phyloP scores from a whole-genome alignment of 2,329 filamentous ascomycete species.

The Byssothecium circinans region DNA sequence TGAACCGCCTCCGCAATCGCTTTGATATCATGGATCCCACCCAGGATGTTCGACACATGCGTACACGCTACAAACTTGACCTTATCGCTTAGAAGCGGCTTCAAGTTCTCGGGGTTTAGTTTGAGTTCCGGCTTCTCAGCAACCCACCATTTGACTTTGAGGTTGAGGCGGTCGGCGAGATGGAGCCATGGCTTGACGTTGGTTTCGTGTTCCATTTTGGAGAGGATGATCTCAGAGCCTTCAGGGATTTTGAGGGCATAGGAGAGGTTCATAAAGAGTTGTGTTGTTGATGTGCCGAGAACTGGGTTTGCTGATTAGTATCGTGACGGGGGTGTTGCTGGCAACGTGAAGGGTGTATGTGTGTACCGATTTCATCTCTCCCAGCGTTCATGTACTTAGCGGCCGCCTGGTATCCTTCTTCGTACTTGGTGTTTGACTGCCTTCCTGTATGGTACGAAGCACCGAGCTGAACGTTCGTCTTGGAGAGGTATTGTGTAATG shows the following conservation, averaged over 20 bases:
- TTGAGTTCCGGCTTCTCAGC: constrained; percentile 56
- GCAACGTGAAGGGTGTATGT: too few relatives aligned
- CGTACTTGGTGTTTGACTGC: constrained; percentile 62
- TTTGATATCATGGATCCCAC: constrained; percentile 67
- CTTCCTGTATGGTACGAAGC: constrained; percentile 66
- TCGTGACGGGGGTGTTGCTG: background rate
- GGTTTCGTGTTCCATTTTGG: constrained; percentile 74
- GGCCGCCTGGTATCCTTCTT: constrained; percentile 63
- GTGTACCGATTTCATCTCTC: constrained; percentile 66
- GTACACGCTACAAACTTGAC: constrained; percentile 74
- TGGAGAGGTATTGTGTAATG: constrained; percentile 66
- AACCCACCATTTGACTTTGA: constrained; percentile 72
- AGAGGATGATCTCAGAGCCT: constrained; percentile 69
- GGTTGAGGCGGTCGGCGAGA: constrained; percentile 62
- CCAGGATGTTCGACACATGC: constrained; percentile 73
- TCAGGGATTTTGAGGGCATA: constrained; percentile 34
- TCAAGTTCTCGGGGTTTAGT: constrained; percentile 60
- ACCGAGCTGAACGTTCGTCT: constrained; percentile 74
- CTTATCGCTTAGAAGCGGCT: constrained; percentile 60
- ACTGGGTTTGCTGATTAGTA: constrained; percentile 47
- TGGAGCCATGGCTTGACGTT: constrained; percentile 75
- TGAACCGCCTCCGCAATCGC: constrained; percentile 58
- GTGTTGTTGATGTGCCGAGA: constrained; percentile 73
- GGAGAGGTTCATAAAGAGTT: constrained; percentile 70
- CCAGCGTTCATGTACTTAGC: constrained; percentile 71